Base-by-base conservation (phyloP, 2,329 filamentous ascomycete species). In the Ampelomyces quisqualis region DNA sequence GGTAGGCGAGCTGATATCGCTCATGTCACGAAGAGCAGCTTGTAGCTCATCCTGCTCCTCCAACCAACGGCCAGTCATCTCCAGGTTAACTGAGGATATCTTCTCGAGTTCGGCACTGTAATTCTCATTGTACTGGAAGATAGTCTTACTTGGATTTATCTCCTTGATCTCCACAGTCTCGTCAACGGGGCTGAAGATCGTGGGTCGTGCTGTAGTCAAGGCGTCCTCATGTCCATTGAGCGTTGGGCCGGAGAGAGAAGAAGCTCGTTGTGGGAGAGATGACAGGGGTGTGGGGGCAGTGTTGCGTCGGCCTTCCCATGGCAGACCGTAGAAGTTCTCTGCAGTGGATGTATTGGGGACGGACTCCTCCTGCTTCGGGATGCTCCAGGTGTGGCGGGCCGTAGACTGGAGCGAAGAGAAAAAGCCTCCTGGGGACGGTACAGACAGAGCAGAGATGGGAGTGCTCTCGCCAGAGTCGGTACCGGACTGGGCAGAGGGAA, bases 391-490 rank as follows among this genome's bases (percentile, higher is more conserved):
- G 59, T 84, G 82, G 37, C 90, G 82, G 24, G 85, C 82, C 38
- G 81, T 79, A 3, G 85, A 81, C 24, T 86, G 88, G 19, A 96
- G 78, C 0, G 86, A 89, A 2, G 88, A 88, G 69, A 96, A 96
- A 75, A 96, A 96, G 1, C 86, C 89, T 18, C 88, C 86, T 0
- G 91, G 91, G 0, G 91, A 96, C 5, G 90, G 91, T 22, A 97
- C 90, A 18, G 90, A 90, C 14, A 96, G 78, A 44, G 80, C 83
- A 14, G 87, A 90, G 48, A 96, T 77, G 26, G 84, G 86, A 40
- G 84, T 84, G 36, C 58, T 65, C 17, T 56, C 61, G 29, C 55
- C 55, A n/a, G 59, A 75, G 15, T 64, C 69, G 22, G 65, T 70
- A 23, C 55, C 54, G 17, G 47, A 37, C 4, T 47, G 17, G 3